Base-by-base conservation (phyloP, 768 basidiomycete species). In the Leccinum truebloodii region DNA sequence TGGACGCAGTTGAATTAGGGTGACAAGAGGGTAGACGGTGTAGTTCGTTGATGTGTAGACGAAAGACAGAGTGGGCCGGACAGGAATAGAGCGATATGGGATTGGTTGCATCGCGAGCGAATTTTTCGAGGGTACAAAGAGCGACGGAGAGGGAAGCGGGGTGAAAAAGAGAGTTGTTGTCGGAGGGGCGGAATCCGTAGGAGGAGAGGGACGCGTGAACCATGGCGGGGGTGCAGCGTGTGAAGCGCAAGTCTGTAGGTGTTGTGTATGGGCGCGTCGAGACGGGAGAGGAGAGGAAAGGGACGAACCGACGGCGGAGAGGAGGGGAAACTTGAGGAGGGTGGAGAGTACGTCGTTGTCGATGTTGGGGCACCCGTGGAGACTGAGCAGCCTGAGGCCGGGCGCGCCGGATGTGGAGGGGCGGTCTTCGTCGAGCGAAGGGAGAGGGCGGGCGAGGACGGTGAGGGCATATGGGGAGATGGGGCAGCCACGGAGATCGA, bases 401-500 rank as follows among this genome's bases (percentile, higher is more conserved):
- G 84, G 86, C 2, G 85, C 82, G 1, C 86, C 88, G 18, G 59
- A 60, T 34, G 62, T 58, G 22, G 65, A 64, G 44, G 44, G 44
- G n/a, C 9, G n/a, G 44, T 44, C n/a, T 44, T 44, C n/a, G n/a
- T 20, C n/a, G n/a, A 44, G 26, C 24, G 49, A 10, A 18, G 20
- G 22, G 49, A 50, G 49, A 3, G 81, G 82, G 22, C 81, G 78
- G 0, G 84, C 72, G 12, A 93, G 79, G 6, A 76, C 68, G 35
- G 76, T 78, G 53, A 90, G 68, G 13, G 84, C 87, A 63, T 81
- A 79, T 3, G 81, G 65, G 3, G 82, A 81, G 39, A 92, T 64
- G 2, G 61, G 26, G 2, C 86, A 87, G 10, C 70, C 74, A 52
- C 85, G 86, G 22, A 82, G 80, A 69, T 92, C 89, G n/a, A 92